Evolutionary conservation across 371 early-diverging fungal genomes (phyloP), one percentile per base, ranked within the genome.

Genomic region (Mucor lusitanicus): DNA sequence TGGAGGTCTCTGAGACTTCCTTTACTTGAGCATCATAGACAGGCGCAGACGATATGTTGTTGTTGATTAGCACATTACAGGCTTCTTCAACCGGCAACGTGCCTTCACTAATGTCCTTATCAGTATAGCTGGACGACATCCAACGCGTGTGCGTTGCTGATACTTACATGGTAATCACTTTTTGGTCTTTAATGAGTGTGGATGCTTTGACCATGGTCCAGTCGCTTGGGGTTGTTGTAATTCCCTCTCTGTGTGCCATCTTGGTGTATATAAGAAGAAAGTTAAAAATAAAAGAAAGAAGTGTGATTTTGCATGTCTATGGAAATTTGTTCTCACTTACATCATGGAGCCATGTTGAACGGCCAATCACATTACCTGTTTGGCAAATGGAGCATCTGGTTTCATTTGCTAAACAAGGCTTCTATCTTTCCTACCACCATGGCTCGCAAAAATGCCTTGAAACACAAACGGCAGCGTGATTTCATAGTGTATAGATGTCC

Each of bases 31-130:
- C n/a, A 61, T 92, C 90, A 77, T 88, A 92, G 0, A 95, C 88
- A 2, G 95, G 95, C 0, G 93, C 94, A 0, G 92, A 91, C 5
- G 90, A 88, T 39, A 85, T 78, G 35, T 77, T 80, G 53, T 82
- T 71, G 25, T 84, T 58, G 21, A 84, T 73, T 11, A 84, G 61
- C 2, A 72, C 46, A 44, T 80, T 71, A 53, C 83, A 84, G 6
- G 85, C 85, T 54, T 80, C 76, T 72, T 85, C 85, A 5, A 85
- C 78, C 8, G 83, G 77, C 23, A 75, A 61, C 39, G 72, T 65
- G 9, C 77, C 81, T 27, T 80, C 83, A 65, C 83, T 85, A 61
- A 25, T 9, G 23, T 23, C 23, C 23, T 11, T 50, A 25, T 37
- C 40, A 59, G 39, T 17, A n/a, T n/a, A n/a, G n/a, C n/a, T n/a